A percentile compares a stretch with the other conserved stretches of the same genome.
Conservation (phyloP, 306 rosid genomes). For the Dryas drummondii region DNA sequence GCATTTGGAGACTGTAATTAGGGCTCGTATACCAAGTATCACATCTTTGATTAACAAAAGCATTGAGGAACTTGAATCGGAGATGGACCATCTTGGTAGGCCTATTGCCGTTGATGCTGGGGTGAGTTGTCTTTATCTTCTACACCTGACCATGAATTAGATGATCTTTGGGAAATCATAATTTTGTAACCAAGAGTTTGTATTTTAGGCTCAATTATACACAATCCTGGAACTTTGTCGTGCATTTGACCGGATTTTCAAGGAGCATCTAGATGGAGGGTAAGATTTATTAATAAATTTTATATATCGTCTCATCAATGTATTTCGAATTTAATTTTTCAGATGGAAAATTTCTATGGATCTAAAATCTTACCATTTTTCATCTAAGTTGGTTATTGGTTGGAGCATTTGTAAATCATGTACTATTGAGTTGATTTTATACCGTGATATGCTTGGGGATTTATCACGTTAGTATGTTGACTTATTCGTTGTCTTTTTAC, state of each 20-base stretch:
- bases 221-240: slow-evolving; percentile 95
- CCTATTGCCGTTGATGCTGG: slow-evolving; percentile 89
- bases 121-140: slow-evolving; percentile 47
- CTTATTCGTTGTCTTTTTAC: neutral
- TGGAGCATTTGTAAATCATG: neutral
- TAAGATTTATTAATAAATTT: slow-evolving; percentile 34
- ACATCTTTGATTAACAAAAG: slow-evolving; percentile 75
- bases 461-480: neutral
- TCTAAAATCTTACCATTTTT: slow-evolving; percentile 15
- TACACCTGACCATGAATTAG: slow-evolving; percentile 3
- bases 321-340: slow-evolving; percentile 18
- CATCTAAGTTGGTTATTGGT: neutral
- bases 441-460: neutral
- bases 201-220: slow-evolving; percentile 81
- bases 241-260: slow-evolving; percentile 88
- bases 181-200: slow-evolving; percentile 17
- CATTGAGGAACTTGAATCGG: slow-evolving; percentile 87
- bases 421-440: neutral
- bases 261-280: slow-evolving; percentile 99
- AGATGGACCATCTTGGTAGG: slow-evolving; percentile 85
- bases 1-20: slow-evolving; percentile 81
- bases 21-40: slow-evolving; percentile 80
- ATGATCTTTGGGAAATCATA: slow-evolving; percentile 11
- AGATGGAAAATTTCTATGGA: neutral
- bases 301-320: neutral